Conservation (phyloP, 108 stramenopile species). For the Cylindrotheca fusiformis region DNA sequence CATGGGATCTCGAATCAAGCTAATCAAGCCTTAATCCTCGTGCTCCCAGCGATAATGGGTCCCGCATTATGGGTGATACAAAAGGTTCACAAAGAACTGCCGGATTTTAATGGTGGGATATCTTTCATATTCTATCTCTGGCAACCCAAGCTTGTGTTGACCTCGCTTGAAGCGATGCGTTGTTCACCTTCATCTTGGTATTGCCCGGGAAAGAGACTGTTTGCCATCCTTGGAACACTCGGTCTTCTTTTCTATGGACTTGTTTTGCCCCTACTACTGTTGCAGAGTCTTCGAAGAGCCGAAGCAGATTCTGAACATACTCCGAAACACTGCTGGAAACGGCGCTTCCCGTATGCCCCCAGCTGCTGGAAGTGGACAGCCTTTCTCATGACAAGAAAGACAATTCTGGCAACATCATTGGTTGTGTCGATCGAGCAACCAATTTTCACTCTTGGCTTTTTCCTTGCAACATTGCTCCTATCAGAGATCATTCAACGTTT, state of each 20-base stretch:
- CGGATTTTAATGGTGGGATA: not conserved
- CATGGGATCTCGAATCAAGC: slow-evolving; percentile 2
- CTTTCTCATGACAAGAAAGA: slow-evolving; percentile 17
- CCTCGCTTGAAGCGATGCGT: slow-evolving; percentile 18
- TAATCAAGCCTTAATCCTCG: slow-evolving; percentile 8
- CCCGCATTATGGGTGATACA: slow-evolving; percentile 3
- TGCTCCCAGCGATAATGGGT: slow-evolving; percentile 4
- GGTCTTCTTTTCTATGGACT: slow-evolving; percentile 23
- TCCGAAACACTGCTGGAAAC: slow-evolving; percentile 2
- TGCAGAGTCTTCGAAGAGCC: not conserved
- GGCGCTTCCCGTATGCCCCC: not conserved
- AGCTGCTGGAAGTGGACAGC: slow-evolving; percentile 30
- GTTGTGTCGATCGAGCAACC: slow-evolving; percentile 3
- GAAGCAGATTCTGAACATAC: not conserved
- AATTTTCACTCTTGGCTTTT: not conserved
- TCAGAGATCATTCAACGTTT: slow-evolving; percentile 22
- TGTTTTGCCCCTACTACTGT: slow-evolving; percentile 16
- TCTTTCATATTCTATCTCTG: slow-evolving; percentile 11
- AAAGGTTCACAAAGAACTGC: not conserved
- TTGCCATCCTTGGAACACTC: slow-evolving; percentile 7
- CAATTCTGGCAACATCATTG: slow-evolving; percentile 10
- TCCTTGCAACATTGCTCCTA: slow-evolving; percentile 19
- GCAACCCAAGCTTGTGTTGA: slow-evolving; percentile 17
- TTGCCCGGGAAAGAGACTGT: slow-evolving; percentile 3
- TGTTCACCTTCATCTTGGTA: slow-evolving; percentile 9